Conservation (phyloP, 2,329 filamentous ascomycete genomes). For the Emmonsia crescens region DNA sequence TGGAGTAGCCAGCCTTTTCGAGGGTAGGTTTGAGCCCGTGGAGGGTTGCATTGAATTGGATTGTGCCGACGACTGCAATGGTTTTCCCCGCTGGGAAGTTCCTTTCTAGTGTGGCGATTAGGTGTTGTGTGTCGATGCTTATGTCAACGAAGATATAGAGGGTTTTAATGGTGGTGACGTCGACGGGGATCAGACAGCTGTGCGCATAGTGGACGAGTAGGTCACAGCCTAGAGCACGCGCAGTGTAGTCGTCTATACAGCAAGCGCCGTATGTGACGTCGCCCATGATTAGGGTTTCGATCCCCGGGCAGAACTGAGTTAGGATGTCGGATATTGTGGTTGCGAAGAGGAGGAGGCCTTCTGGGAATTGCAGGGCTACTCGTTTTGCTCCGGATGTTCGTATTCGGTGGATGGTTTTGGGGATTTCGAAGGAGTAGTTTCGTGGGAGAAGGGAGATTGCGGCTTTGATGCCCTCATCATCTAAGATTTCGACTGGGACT, state of each 20-base stretch:
- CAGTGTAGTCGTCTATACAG: conserved; percentile 98
- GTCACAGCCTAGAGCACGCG: conserved; percentile 84
- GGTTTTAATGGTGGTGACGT: conserved; percentile 93
- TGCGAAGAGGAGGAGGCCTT: conserved; percentile 87
- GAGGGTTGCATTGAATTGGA: conserved; percentile 96
- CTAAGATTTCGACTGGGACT: conserved; percentile 74
- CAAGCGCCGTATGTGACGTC: conserved; percentile 98
- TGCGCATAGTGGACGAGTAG: conserved; percentile 94
- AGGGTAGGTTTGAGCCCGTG: conserved; percentile 71
- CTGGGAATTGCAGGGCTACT: conserved; percentile 93
- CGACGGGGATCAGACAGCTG: conserved; percentile 89
- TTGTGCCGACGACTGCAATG: conserved; percentile 88
- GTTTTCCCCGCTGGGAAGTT: conserved; percentile 81
- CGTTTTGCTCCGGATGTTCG: conserved; percentile 66
- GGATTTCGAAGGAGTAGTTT: conserved; percentile 99
- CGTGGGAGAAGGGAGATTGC: conserved; percentile 76
- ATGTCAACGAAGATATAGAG: conserved; percentile 98
- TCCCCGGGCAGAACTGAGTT: conserved; percentile 82
- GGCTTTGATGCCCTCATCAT: conserved; percentile 74
- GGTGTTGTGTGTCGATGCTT: conserved; percentile 80
- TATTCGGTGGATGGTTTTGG: conserved; percentile 94
- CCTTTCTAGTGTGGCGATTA: conserved; percentile 73
- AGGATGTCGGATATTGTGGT: conserved; percentile 97
- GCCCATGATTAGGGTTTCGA: conserved; percentile 94
- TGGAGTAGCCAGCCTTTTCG: conserved; percentile 71